A percentile compares a stretch with the other conserved stretches of the same genome.
Conservation (phyloP, 768 basidiomycete genomes). For the Suillus weaverae region DNA sequence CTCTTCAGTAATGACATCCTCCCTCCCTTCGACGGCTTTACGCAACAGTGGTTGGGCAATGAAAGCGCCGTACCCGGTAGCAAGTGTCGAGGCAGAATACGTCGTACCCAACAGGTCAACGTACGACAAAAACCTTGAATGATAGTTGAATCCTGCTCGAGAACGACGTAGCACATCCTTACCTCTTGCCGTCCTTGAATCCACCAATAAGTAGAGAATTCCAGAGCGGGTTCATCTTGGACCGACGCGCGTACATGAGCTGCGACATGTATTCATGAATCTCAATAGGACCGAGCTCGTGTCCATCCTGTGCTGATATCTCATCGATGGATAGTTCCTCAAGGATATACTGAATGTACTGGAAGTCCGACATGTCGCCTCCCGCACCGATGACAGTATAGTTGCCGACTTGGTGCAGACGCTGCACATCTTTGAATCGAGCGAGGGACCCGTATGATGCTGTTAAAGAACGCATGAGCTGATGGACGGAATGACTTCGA, state of each 20-base stretch:
- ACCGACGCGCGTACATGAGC: conserved; percentile 86
- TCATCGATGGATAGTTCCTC: conserved; percentile 80
- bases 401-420: conserved; percentile 80
- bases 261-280: conserved; percentile 91
- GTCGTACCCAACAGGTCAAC: conserved; percentile 98
- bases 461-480: conserved; percentile 25
- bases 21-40: conserved; percentile 83
- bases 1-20: conserved; percentile 72
- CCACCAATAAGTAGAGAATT: conserved; percentile 93
- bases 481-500: background rate
- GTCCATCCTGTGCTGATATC: conserved; percentile 78
- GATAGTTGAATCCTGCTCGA: background rate
- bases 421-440: conserved; percentile 91
- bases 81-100: conserved; percentile 88
- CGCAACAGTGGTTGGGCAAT: conserved; percentile 93
- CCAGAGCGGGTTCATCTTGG: conserved; percentile 93
- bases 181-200: conserved; percentile 82
- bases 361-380: conserved; percentile 98
- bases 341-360: conserved; percentile 81
- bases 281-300: conserved; percentile 80
- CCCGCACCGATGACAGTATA: conserved; percentile 89
- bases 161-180: conserved; percentile 18
- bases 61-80: conserved; percentile 91
- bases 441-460: conserved; percentile 98
- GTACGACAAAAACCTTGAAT: conserved; percentile 80